These are phyloP conservation scores for Sabuloglossum arenarium DNA, from an alignment of 495 filamentous ascomycete species.

Conservation along the genomic window DNA sequence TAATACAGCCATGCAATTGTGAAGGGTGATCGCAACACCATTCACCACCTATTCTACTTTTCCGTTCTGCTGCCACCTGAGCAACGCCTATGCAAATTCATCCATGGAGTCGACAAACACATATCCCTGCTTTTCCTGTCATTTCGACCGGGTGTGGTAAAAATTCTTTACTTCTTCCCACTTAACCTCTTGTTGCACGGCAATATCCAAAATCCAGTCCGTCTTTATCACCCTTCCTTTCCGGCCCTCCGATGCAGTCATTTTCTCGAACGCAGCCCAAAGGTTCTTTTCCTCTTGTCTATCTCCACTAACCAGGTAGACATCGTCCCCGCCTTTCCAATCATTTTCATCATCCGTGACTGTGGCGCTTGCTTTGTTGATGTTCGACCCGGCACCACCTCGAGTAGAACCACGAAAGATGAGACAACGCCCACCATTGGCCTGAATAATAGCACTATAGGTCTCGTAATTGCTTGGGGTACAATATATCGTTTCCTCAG, in stretches of 20 bases:
- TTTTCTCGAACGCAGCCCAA: slow-evolving; percentile 60
- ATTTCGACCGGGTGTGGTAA: not conserved
- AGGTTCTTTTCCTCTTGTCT: slow-evolving; percentile 43
- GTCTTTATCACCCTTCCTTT: slow-evolving; percentile 52
- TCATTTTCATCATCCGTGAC: slow-evolving; percentile 32
- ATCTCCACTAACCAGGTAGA: slow-evolving; percentile 53
- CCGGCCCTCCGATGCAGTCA: slow-evolving; percentile 51
- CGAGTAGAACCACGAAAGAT: slow-evolving; percentile 35
- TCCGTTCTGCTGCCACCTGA: no score
- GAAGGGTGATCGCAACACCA: no score
- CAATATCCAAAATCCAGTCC: slow-evolving; percentile 79
- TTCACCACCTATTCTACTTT: no score
- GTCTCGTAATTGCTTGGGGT: slow-evolving; percentile 65
- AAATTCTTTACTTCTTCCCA: not conserved
- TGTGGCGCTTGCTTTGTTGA: slow-evolving; percentile 13
- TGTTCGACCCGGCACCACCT: not conserved
- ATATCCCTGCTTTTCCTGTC: not conserved
- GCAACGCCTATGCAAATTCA: not conserved
- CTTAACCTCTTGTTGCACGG: slow-evolving; percentile 60
- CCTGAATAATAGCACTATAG: slow-evolving; percentile 62
- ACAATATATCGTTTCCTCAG: slow-evolving; percentile 56
- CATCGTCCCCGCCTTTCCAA: slow-evolving; percentile 31
- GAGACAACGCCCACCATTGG: slow-evolving; percentile 68
- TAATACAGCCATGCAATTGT: no score
- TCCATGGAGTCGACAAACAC: not conserved